phyloP scores from a whole-genome alignment of 495 filamentous ascomycete genomes.

The Neurospora sp. region DNA sequence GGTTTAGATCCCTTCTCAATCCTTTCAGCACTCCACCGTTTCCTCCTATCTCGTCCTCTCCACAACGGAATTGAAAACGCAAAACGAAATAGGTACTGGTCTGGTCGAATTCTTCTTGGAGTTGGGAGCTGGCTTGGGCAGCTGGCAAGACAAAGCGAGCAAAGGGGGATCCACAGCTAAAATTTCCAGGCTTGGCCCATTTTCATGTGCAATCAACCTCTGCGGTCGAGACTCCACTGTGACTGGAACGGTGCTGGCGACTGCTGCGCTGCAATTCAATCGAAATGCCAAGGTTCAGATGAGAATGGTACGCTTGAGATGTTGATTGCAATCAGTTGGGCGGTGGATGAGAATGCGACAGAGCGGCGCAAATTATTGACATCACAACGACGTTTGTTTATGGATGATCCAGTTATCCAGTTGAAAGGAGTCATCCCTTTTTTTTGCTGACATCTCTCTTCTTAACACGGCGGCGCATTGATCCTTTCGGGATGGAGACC shows the following conservation, averaged over 20 bases:
- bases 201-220: background rate
- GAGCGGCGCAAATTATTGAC: background rate
- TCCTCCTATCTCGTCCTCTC: background rate
- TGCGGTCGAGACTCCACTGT: background rate
- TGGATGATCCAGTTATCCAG: background rate
- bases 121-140: background rate
- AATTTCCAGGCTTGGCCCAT: background rate
- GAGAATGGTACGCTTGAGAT: background rate
- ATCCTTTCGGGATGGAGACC: background rate
- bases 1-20: background rate
- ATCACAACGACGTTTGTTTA: background rate
- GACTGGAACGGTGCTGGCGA: background rate
- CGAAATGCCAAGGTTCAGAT: background rate
- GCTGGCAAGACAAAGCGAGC: background rate
- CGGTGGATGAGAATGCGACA: background rate
- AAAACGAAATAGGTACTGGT: background rate
- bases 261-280: background rate
- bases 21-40: background rate
- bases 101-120: background rate
- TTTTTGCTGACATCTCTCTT: background rate
- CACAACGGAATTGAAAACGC: background rate
- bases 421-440: background rate
- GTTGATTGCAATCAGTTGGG: background rate
- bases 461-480: background rate
- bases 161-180: background rate